Evolutionary conservation across 768 basidiomycete species (phyloP), one percentile per base, ranked within the genome.

Genomic region (Psilocybe subaeruginosa): DNA sequence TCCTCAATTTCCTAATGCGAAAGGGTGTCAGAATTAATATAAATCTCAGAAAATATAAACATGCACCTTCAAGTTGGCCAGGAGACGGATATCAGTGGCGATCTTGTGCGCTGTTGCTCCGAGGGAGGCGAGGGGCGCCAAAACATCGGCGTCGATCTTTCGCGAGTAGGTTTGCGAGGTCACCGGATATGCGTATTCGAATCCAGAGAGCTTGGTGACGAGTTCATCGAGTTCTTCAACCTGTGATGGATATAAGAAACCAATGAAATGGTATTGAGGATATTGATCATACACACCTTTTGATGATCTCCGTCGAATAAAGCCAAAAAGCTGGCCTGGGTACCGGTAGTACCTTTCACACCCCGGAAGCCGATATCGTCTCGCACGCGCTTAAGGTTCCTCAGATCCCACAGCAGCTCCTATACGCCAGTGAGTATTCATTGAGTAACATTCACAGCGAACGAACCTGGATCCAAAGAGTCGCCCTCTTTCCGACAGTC

Each of bases 341-440:
- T 99, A 8, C 97, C 97, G 0, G 97, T 99, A 0, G 97, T 99
- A n/a, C 97, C 97, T 76, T 99, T 99, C 54, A 97, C 97, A 49
- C 97, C 97, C 57, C 97, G 87, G 82, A 99, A 99, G 3, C 97
- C 97, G 53, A 99, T 76, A 73, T 99, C 97, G 64, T 93, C 89
- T 23, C 93, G 80, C 0, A 92, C 95, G 31, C 97, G 87, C 72
- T 89, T 87, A 70, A 99, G 82, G 74, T 98, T 98, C 17, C 97
- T 83, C 60, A 99, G 79, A 74, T 99, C 97, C 97, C 96, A 98
- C 1, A 99, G 80, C 2, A 99, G 83, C 70, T 99, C 97, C 87
- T 93, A 64, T 49, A 43, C 1, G n/a, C 11, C 11, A 4, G 14
- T 16, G 31, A 52, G 11, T 35, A 39, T 9, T 43, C 7, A 8